Base-by-base conservation (phyloP, 108 stramenopile species). In the Epithemia pelagica region DNA sequence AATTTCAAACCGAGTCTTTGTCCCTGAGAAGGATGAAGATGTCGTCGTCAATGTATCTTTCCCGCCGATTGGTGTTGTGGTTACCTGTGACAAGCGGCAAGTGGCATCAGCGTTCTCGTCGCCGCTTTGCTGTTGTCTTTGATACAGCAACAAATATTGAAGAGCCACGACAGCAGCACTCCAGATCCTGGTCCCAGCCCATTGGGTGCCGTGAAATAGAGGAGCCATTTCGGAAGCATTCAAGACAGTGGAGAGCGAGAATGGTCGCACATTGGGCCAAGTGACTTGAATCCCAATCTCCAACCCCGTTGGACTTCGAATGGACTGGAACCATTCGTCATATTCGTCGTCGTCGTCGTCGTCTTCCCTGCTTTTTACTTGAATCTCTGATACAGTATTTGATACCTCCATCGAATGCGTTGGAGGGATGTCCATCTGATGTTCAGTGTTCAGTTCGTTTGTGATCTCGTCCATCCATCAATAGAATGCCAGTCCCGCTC, bases 151-250 rank as follows among this genome's bases (percentile, higher is more conserved):
- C 22, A 92, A 52, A 68, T 87, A 92, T 64, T 87, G 76, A 59
- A 86, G 54, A 1, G 72, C 88, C 2, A 82, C 71, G 32, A 90
- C 65, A 52, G 89, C 87, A n/a, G 89, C 89, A 28, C 74, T 72
- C 92, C 92, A 93, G 1, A 93, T 74, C 19, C 87, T 74, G 24
- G 92, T 93, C 23, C 92, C 92, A 10, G 92, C 92, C 92, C 92
- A 93, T 32, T 80, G 75, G n/a, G 85, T 80, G 18, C 92, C 92
- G 55, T 83, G 78, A 77, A 93, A 93, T 10, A 93, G 64, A 20
- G 92, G 92, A 21, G 87, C 89, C 10, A 93, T 67, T 29, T 80
- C 80, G 62, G 78, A 65, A 67, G 78, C 80, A 52, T 76, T 64
- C 26, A 93, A 62, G 20, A 76, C 46, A 23, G 91, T 89, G 10